Conservation (phyloP, 2,329 filamentous ascomycete genomes). For the Arachnomyces sp. region DNA sequence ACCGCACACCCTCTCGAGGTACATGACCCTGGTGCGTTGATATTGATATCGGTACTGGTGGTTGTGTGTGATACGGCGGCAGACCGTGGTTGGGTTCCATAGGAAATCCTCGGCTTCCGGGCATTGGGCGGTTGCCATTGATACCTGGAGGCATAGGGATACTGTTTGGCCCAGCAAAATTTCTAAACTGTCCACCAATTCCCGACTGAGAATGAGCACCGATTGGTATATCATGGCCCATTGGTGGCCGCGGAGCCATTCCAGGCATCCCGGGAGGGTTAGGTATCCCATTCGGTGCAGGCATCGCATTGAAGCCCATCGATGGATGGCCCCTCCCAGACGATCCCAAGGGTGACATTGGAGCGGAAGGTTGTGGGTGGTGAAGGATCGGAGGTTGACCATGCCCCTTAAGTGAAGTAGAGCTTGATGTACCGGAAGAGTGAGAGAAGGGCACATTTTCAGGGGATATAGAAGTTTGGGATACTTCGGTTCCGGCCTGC, state of each 20-base stretch:
- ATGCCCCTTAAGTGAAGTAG: conserved; percentile 53
- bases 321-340: conserved; percentile 52
- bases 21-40: conserved; percentile 22
- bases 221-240: conserved; percentile 48
- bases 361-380: conserved; percentile 53
- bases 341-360: conserved; percentile 59
- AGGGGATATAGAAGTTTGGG: conserved; percentile 57
- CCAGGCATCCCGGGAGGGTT: conserved; percentile 49
- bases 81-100: conserved; percentile 39
- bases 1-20: conserved; percentile 31
- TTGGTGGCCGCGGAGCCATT: conserved; percentile 45
- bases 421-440: conserved; percentile 57
- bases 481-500: conserved; percentile 45
- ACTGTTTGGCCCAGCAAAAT: conserved; percentile 44
- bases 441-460: conserved; percentile 57
- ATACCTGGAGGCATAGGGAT: conserved; percentile 53
- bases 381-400: conserved; percentile 46
- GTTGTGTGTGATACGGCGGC: conserved; percentile 36
- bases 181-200: conserved; percentile 49
- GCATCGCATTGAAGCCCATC: conserved; percentile 43
- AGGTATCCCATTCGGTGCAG: conserved; percentile 50
- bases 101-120: conserved; percentile 48
- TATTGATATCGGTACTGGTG: conserved; percentile 33
- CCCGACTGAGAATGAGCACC: conserved; percentile 46
- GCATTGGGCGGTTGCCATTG: conserved; percentile 53